Evolutionary conservation across 371 early-diverging fungal genomes (phyloP).

Genomic region (Aphelidium insulamus): DNA sequence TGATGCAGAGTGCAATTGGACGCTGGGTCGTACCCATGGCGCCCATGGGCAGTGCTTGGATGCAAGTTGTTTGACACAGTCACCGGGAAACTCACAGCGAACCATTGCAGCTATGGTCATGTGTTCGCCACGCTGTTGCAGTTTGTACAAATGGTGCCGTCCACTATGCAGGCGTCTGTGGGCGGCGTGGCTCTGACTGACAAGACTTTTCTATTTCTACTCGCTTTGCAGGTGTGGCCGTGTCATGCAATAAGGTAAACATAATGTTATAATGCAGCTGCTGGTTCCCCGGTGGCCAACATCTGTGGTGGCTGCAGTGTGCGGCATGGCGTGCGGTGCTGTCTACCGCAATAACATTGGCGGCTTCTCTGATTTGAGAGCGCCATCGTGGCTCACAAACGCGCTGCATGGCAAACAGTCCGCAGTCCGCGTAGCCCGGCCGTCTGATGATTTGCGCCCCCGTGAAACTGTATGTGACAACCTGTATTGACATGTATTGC

Average conservation of each 20-base stretch:
- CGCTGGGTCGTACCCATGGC: constrained; percentile 23
- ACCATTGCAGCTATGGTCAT: constrained; percentile 31
- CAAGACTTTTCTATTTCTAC: constrained; percentile 30
- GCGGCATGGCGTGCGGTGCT: constrained; percentile 33
- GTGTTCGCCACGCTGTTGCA: constrained; percentile 35
- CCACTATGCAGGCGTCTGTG: constrained; percentile 30
- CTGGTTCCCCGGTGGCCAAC: constrained; percentile 24
- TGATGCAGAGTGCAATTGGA: constrained; percentile 25
- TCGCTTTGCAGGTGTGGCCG: constrained; percentile 28
- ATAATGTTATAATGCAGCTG: constrained; percentile 11
- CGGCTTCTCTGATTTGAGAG: no score
- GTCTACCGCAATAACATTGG: constrained; percentile 30
- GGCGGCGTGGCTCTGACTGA: constrained; percentile 35
- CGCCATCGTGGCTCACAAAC: no score
- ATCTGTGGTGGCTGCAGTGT: constrained; percentile 23
- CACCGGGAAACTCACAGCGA: constrained; percentile 30
- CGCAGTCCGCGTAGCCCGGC: no score
- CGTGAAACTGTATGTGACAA: no score
- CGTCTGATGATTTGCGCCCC: no score
- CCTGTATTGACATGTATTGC: no score
- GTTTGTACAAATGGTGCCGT: constrained; percentile 29
- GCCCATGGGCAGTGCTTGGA: constrained; percentile 22
- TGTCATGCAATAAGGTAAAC: background rate
- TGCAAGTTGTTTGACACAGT: constrained; percentile 20
- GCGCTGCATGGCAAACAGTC: no score